Conservation (phyloP, 495 filamentous ascomycete genomes). For the Tetracladium marchalianum region DNA sequence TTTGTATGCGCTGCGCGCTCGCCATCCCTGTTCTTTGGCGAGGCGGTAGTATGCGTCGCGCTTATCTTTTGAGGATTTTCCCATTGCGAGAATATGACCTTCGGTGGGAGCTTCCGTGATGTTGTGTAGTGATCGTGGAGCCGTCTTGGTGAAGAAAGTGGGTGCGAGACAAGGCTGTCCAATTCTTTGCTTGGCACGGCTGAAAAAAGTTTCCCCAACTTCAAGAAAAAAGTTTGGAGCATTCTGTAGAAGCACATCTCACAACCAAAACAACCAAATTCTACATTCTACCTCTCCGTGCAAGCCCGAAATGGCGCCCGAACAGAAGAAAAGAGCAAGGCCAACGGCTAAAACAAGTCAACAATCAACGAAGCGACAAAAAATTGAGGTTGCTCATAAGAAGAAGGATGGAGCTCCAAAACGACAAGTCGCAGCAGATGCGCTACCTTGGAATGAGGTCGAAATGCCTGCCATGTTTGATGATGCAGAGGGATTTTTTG, state of each 20-base stretch:
- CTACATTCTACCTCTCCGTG: neutral
- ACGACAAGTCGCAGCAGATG: conserved; percentile 40
- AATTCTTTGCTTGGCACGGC: conserved; percentile 1
- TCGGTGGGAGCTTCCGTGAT: neutral
- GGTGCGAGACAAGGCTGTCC: conserved; percentile 12
- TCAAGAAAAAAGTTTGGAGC: neutral
- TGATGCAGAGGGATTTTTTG: conserved; percentile 90
- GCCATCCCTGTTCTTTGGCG: conserved; percentile 97
- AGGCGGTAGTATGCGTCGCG: conserved; percentile 95
- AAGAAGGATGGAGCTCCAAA: conserved; percentile 12
- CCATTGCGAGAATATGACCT: conserved; percentile 47
- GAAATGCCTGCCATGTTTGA: conserved; percentile 76
- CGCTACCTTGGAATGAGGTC: conserved; percentile 74
- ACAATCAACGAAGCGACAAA: conserved; percentile 18
- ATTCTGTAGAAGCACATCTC: neutral
- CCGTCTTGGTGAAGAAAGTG: neutral
- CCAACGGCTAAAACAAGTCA: conserved; percentile 8
- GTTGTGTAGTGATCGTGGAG: neutral
- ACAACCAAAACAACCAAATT: neutral
- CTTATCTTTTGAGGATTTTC: conserved; percentile 98
- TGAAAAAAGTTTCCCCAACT: conserved; percentile 5
- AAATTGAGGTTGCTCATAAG: conserved; percentile 8
- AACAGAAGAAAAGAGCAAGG: conserved; percentile 15
- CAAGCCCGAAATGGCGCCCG: conserved; percentile 11
- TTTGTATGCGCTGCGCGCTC: conserved; percentile 92